Evolutionary conservation across 306 rosid genomes (phyloP).

Genomic region (Prunus mira): DNA sequence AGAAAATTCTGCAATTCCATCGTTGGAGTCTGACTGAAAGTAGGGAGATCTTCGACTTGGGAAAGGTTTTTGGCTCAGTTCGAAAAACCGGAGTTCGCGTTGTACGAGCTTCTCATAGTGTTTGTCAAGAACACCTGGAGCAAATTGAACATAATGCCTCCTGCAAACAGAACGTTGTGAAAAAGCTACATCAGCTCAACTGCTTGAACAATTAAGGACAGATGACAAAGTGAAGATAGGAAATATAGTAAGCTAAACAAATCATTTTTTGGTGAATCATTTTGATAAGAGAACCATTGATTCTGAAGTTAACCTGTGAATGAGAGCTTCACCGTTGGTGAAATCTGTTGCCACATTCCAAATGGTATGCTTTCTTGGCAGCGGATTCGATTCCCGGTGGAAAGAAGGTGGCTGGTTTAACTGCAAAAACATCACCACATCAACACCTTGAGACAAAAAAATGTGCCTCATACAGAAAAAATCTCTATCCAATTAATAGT

Average conservation of each 20-base stretch:
- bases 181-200: background rate
- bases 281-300: no score
- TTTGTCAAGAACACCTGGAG: slow-evolving; percentile 41
- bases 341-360: slow-evolving; percentile 31
- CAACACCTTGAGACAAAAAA: background rate
- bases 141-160: slow-evolving; percentile 41
- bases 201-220: background rate
- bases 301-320: slow-evolving; percentile 2
- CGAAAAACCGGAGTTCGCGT: slow-evolving; percentile 27
- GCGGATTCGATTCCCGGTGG: slow-evolving; percentile 22
- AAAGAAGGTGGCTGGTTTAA: slow-evolving; percentile 27
- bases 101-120: slow-evolving; percentile 36
- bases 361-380: slow-evolving; percentile 28
- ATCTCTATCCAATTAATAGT: background rate
- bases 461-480: background rate
- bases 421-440: slow-evolving; percentile 12
- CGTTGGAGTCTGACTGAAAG: slow-evolving; percentile 26
- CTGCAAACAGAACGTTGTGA: slow-evolving; percentile 1
- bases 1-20: slow-evolving; percentile 8
- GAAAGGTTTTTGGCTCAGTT: slow-evolving; percentile 33
- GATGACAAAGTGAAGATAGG: background rate
- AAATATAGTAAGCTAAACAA: background rate
- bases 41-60: slow-evolving; percentile 32
- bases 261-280: no score
- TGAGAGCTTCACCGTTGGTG: slow-evolving; percentile 32